phyloP scores from a whole-genome alignment of 345 rosid species.

The Conringia planisiliqua region DNA sequence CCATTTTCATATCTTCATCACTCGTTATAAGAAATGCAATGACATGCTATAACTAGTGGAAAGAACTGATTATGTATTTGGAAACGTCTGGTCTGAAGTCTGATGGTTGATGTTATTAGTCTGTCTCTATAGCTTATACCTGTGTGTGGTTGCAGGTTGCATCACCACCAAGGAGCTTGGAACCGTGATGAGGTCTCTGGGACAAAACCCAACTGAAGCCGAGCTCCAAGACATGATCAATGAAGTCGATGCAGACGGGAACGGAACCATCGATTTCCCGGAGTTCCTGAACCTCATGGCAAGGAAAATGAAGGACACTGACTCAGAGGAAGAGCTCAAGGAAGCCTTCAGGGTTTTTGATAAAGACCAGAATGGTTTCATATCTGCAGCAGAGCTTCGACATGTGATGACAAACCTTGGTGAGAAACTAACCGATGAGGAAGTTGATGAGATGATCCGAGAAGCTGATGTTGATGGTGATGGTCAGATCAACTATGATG shows the following conservation, averaged over 20 bases:
- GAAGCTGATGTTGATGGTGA: slow-evolving; percentile 61
- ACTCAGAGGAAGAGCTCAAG: slow-evolving; percentile 60
- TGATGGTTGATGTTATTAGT: background rate
- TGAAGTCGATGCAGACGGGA: slow-evolving; percentile 38
- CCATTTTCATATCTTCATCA: background rate
- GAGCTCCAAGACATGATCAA: slow-evolving; percentile 44
- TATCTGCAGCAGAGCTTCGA: slow-evolving; percentile 56
- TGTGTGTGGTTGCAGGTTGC: slow-evolving; percentile 28
- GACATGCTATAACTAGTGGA: background rate
- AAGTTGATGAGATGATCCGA: slow-evolving; percentile 57
- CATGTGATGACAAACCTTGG: slow-evolving; percentile 62
- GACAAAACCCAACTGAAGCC: slow-evolving; percentile 42
- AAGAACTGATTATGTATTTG: background rate
- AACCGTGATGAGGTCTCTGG: slow-evolving; percentile 41
- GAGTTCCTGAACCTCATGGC: slow-evolving; percentile 63
- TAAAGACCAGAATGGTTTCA: slow-evolving; percentile 59
- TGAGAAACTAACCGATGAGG: slow-evolving; percentile 53
- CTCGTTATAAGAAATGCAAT: background rate
- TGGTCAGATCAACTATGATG: slow-evolving; percentile 60
- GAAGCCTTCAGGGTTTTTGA: slow-evolving; percentile 57
- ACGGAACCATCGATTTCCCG: slow-evolving; percentile 47
- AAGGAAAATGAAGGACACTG: slow-evolving; percentile 60
- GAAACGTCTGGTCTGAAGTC: background rate
- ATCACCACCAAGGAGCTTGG: slow-evolving; percentile 46
- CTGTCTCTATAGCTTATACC: background rate